These are phyloP conservation scores for Cryphonectria radicalis DNA, from an alignment of 2,329 filamentous ascomycete genomes.

Conservation along the genomic window DNA sequence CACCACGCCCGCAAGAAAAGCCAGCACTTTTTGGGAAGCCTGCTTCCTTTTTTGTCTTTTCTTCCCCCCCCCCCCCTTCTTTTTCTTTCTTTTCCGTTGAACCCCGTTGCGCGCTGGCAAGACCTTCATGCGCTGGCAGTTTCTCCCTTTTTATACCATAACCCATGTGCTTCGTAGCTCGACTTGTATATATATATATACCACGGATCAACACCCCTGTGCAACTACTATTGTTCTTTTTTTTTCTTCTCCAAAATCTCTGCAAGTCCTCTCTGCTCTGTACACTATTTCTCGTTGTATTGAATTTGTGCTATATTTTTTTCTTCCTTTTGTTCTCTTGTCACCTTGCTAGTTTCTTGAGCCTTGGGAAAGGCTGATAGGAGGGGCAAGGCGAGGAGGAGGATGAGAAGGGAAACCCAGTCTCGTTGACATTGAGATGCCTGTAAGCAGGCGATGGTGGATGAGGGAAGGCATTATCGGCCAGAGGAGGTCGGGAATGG, in stretches of 20 bases:
- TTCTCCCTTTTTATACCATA: background rate
- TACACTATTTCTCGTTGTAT: background rate
- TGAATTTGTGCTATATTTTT: background rate
- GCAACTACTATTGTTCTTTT: background rate
- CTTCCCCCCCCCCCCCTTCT: too few relatives aligned
- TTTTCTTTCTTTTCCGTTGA: background rate
- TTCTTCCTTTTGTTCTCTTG: too few relatives aligned
- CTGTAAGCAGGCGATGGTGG: background rate
- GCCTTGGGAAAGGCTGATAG: background rate
- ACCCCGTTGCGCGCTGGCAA: slow-evolving; percentile 5
- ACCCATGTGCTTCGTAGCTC: background rate
- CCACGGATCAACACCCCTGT: slow-evolving; percentile 7
- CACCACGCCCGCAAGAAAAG: slow-evolving; percentile 1
- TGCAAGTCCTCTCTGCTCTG: background rate
- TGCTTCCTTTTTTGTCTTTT: background rate
- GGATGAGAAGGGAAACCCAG: background rate
- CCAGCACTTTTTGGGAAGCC: slow-evolving; percentile 4
- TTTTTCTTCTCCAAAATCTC: background rate
- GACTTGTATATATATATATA: background rate
- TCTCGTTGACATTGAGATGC: background rate
- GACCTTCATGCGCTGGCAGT: background rate
- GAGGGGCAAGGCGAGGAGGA: background rate
- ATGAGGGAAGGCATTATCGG: background rate
- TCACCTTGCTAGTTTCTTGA: background rate
- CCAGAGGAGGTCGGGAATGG: background rate